Conservation (phyloP, 2,329 filamentous ascomycete genomes). For the Pseudonectria foliicola region DNA sequence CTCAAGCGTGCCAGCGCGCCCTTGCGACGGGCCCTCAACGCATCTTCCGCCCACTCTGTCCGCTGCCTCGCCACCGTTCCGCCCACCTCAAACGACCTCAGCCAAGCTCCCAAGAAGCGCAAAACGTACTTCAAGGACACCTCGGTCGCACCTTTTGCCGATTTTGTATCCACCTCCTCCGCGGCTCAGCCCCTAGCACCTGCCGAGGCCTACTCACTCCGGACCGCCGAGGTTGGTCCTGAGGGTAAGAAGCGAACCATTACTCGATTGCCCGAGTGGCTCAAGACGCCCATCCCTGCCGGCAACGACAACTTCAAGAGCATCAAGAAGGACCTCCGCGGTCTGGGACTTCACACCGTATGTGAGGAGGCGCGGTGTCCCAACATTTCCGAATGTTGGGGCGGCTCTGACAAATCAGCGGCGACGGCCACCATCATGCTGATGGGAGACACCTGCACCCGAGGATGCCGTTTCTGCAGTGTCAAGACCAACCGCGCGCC, state of each 20-base stretch:
- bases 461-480: slow-evolving; percentile 93
- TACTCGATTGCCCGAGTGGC: slow-evolving; percentile 79
- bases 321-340: slow-evolving; percentile 88
- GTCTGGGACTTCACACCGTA: slow-evolving; percentile 85
- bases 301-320: slow-evolving; percentile 80
- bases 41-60: slow-evolving; percentile 21
- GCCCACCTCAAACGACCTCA: slow-evolving; percentile 22
- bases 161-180: slow-evolving; percentile 44
- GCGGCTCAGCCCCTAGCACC: slow-evolving; percentile 36
- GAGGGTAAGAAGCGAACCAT: slow-evolving; percentile 56
- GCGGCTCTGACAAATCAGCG: slow-evolving; percentile 76
- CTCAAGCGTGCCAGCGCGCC: slow-evolving; percentile 37
- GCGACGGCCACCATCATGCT: slow-evolving; percentile 99
- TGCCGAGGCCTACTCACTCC: slow-evolving; percentile 51
- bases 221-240: slow-evolving; percentile 58
- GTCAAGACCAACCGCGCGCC: slow-evolving; percentile 81
- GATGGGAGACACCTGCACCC: slow-evolving; percentile 97
- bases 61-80: slow-evolving; percentile 43
- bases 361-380: slow-evolving; percentile 97
- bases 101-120: slow-evolving; percentile 20
- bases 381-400: slow-evolving; percentile 98
- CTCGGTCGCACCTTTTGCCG: slow-evolving; percentile 48
- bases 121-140: slow-evolving; percentile 55
- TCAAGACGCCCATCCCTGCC: slow-evolving; percentile 89
- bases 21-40: slow-evolving; percentile 33